A percentile compares a stretch with the other conserved stretches of the same genome.
Evolutionary conservation across 2,329 filamentous ascomycete genomes (phyloP).

Genomic region (Alternaria arborescens): DNA sequence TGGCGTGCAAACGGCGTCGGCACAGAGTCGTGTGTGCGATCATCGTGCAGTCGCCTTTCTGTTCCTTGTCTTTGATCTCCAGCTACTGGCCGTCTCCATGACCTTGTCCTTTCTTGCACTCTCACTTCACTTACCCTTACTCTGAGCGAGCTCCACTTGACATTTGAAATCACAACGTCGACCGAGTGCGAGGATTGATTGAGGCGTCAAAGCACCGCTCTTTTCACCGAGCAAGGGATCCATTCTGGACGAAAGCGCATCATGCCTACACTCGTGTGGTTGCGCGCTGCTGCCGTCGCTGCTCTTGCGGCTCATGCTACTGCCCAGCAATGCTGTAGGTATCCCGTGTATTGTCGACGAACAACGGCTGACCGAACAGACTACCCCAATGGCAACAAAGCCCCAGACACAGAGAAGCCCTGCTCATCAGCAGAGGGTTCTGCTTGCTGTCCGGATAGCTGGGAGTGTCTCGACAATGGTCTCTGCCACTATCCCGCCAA

Average conservation of each 20-base stretch:
- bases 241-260: slow-evolving; percentile 1
- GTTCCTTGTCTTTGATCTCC: slow-evolving; percentile 1
- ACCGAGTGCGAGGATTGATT: slow-evolving; percentile 10
- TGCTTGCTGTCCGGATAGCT: slow-evolving; percentile 49
- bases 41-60: slow-evolving; percentile 15
- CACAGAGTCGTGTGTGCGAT: slow-evolving; percentile 9
- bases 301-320: slow-evolving; percentile 27
- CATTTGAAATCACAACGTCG: slow-evolving; percentile 10
- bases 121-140: slow-evolving; percentile 14
- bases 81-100: not conserved
- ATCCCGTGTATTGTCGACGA: not conserved
- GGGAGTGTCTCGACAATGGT: slow-evolving; percentile 51
- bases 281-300: slow-evolving; percentile 30
- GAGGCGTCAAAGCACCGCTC: slow-evolving; percentile 1
- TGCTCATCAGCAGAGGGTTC: slow-evolving; percentile 46
- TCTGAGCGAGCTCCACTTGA: slow-evolving; percentile 9
- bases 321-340: slow-evolving; percentile 45
- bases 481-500: slow-evolving; percentile 42
- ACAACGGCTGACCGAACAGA: slow-evolving; percentile 34
- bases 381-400: slow-evolving; percentile 44
- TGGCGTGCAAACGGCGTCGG: slow-evolving; percentile 15
- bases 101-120: not conserved
- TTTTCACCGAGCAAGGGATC: slow-evolving; percentile 14
- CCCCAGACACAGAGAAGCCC: slow-evolving; percentile 41
- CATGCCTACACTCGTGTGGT: slow-evolving; percentile 30